Conservation (phyloP, 2,329 filamentous ascomycete genomes). For the Aspergillus fumigatus region DNA sequence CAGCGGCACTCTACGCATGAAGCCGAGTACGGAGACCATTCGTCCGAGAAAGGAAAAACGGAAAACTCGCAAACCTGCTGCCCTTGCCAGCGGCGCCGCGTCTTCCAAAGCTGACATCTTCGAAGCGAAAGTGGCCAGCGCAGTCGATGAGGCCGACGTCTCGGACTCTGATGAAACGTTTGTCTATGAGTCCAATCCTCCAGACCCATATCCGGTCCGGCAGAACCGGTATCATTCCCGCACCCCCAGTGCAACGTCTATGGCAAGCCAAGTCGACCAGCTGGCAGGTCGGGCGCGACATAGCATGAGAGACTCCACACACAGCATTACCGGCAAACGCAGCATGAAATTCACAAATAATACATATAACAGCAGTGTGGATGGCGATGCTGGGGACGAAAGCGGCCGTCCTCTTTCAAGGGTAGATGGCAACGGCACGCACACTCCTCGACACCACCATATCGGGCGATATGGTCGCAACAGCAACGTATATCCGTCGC, state of each 20-base stretch:
- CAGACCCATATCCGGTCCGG: constrained; percentile 50
- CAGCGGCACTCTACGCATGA: constrained; percentile 70
- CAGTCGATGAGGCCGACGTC: constrained; percentile 91
- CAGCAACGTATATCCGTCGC: constrained; percentile 58
- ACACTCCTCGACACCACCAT: constrained; percentile 71
- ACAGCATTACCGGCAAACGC: constrained; percentile 69
- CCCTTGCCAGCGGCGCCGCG: constrained; percentile 49
- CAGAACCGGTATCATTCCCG: constrained; percentile 83
- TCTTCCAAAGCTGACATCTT: constrained; percentile 98
- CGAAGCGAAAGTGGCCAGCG: constrained; percentile 92
- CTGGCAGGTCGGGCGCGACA: constrained; percentile 56
- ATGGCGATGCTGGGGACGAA: constrained; percentile 64
- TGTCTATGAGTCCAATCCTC: constrained; percentile 96
- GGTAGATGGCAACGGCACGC: constrained; percentile 50
- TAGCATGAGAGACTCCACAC: constrained; percentile 60
- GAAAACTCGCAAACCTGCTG: constrained; percentile 71
- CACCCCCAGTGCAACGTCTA: constrained; percentile 87
- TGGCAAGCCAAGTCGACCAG: constrained; percentile 48
- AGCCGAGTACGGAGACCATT: constrained; percentile 93
- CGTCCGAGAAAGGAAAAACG: constrained; percentile 91
- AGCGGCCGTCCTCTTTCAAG: constrained; percentile 58
- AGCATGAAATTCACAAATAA: constrained; percentile 94
- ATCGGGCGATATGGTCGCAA: constrained; percentile 73
- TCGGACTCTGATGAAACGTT: constrained; percentile 98
- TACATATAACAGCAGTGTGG: constrained; percentile 60